Evolutionary conservation across 371 early-diverging fungal genomes (phyloP), one percentile per base, ranked within the genome.

Genomic region (Coelomomyces lativittatus): DNA sequence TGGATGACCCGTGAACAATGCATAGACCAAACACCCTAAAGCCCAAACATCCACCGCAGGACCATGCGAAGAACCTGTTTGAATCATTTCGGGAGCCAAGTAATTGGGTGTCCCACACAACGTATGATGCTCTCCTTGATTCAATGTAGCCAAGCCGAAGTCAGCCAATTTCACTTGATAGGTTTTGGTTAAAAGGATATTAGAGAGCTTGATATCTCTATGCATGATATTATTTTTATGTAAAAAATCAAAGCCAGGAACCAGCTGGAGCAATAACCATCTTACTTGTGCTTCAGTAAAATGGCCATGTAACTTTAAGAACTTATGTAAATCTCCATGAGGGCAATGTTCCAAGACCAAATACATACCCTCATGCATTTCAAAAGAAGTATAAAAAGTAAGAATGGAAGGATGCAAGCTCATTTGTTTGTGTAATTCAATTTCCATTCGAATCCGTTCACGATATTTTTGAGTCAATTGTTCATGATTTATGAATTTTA

Each of bases 21-120:
- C 71, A 53, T 81, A 50, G 51, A 75, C 44, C 47, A 79, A 51
- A 54, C 80, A 64, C 32, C 85, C 69, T 25, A 67, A 61, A 30
- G 75, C 78, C 86, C 78, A 70, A 14, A 74, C 59, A 51, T 81
- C 81, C 4, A 67, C 66, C 19, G 66, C 57, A 43, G 64, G 65
- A 1, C 78, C 72, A 54, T 81, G 77, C 14, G 65, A 60, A 31
- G 56, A 55, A 10, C 29, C 15, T n/a, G 9, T 17, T 6, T 14
- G 23, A 21, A 46, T 21, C 46, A 97, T 88, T 8, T 46, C 47
- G 52, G 84, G 84, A 9, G 81, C 78, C 12, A 83, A 80, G 53
- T 80, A 83, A 55, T 82, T 83, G 27, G 82, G 82, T 1, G 84
- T 83, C 21, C 84, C 84, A 53, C 84, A 83, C 56, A 82, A 63